Evolutionary conservation across 169 alveolate genomes (phyloP), one percentile per base, ranked within the genome.

Genomic region (Cryptosporidium canis): DNA sequence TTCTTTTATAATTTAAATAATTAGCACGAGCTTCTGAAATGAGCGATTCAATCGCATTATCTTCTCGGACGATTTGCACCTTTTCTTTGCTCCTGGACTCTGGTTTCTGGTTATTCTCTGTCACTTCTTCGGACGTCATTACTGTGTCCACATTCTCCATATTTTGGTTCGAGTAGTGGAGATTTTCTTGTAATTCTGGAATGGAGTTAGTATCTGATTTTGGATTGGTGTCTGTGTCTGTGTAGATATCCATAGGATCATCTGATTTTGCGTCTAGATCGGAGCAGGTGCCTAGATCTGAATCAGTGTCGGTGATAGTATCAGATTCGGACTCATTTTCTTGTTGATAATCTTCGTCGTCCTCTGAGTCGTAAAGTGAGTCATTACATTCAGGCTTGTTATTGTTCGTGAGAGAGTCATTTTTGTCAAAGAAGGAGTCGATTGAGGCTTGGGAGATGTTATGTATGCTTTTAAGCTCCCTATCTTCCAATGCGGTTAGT

Each of bases 1-100:
- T 47, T 31, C 31, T 70, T 31, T 18, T 70, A 27, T 24, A 51
- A 31, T 21, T 70, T 16, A 70, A 51, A 21, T 51, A 14, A 47
- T 70, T 70, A 29, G 14, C 41, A 51, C 39, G 47, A 1, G 84
- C 6, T 70, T 70, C 84, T 2, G 68, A 70, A 44, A 70, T 70
- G 12, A 70, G 39, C 12, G 84, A 70, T 16, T 70, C 67, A 9
- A 70, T 51, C 2, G 47, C 84, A 37, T 70, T 48, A n/a, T 70
- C 67, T 31, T 70, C 84, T 70, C 53, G 41, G 11, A 70, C 84
- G 9, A 70, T 70, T 39, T 16, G 6, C 2, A 53, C 67, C 47
- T 61, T 61, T 8, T 70, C 66, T 14, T 51, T 44, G 21, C 47
- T 47, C 27, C 18, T 45, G 12, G n/a, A 1, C 1, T 18, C 47